Conservation (phyloP, 2,329 filamentous ascomycete species). For the Arthroderma sp. region DNA sequence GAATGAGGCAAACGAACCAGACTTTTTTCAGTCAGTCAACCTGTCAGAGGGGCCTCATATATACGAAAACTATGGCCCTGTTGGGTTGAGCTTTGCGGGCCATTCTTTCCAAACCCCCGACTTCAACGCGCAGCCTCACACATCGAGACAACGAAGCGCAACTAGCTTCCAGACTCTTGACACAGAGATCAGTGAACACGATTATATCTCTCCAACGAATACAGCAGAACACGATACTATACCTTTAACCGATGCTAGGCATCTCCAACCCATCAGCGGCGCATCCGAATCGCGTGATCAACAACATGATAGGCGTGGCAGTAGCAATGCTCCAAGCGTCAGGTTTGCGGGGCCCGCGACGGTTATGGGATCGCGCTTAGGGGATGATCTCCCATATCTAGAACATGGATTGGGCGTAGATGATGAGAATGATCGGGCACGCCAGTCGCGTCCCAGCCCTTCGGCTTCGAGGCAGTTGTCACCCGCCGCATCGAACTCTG, state of each 20-base stretch:
- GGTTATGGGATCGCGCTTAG: constrained; percentile 36
- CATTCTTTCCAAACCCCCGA: neutral
- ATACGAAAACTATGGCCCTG: constrained; percentile 2
- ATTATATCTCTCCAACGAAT: constrained; percentile 31
- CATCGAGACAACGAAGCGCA: neutral
- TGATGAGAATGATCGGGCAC: constrained; percentile 41
- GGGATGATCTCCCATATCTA: constrained; percentile 47
- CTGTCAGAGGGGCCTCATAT: constrained; percentile 11
- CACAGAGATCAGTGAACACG: neutral
- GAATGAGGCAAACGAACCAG: neutral
- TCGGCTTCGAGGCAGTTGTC: constrained; percentile 43
- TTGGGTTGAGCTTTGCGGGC: constrained; percentile 4
- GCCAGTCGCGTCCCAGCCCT: constrained; percentile 8
- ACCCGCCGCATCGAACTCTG: constrained; percentile 46
- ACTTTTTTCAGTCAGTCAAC: constrained; percentile 10
- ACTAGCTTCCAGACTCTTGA: neutral
- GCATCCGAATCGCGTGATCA: constrained; percentile 30
- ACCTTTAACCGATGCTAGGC: constrained; percentile 43
- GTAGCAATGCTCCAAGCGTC: constrained; percentile 34
- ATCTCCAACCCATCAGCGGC: constrained; percentile 45
- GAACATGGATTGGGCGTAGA: constrained; percentile 46
- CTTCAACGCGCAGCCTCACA: neutral
- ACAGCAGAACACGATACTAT: constrained; percentile 45
- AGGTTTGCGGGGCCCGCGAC: constrained; percentile 33
- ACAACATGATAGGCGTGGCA: constrained; percentile 30